Evolutionary conservation across 176 grass and related monocot genomes (phyloP), one percentile per base, ranked within the genome.

Genomic region (Zea luxurians): DNA sequence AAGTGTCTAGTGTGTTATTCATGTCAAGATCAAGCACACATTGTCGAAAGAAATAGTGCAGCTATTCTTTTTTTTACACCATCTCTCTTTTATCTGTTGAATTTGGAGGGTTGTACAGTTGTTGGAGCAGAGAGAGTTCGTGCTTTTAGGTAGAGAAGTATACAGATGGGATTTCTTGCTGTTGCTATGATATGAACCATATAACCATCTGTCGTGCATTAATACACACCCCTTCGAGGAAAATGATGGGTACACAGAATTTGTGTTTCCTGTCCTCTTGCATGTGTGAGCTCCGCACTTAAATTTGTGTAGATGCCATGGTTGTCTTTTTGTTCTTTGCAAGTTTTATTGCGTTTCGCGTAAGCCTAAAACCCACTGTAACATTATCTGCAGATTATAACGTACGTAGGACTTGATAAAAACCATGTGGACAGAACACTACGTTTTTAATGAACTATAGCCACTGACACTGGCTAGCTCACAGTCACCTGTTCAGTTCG

Each of bases 131-230:
- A 61, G 15, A 11, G 17, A 13, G 50, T 12, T 53, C 15, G 61
- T 74, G 50, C 73, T 74, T 62, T 38, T 74, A 74, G 86, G 7
- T 3, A 50, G 77, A 60, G 72, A 43, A 52, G 12, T 2, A 48
- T 72, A 67, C 2, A 50, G 8, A 68, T 45, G 36, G 15, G 55
- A 10, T 49, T 46, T 60, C 36, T 10, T 87, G 40, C 66, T 38
- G 49, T 45, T 65, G 37, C 48, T 49, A 18, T 64, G 5, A 54
- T 53, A 55, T 49, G 7, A 40, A n/a, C 42, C 49, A 62, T 73
- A 9, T 41, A 71, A 42, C 41, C 42, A 86, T 57, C 46, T 36
- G 13, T 46, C 46, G n/a, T 71, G 18, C 49, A 41, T 57, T 45
- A 60, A 59, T 66, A 67, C 8, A 6, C 7, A 41, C n/a, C 8